These are phyloP conservation scores for Penicillium thymicola DNA, from an alignment of 2,329 filamentous ascomycete genomes.

Conservation along the genomic window DNA sequence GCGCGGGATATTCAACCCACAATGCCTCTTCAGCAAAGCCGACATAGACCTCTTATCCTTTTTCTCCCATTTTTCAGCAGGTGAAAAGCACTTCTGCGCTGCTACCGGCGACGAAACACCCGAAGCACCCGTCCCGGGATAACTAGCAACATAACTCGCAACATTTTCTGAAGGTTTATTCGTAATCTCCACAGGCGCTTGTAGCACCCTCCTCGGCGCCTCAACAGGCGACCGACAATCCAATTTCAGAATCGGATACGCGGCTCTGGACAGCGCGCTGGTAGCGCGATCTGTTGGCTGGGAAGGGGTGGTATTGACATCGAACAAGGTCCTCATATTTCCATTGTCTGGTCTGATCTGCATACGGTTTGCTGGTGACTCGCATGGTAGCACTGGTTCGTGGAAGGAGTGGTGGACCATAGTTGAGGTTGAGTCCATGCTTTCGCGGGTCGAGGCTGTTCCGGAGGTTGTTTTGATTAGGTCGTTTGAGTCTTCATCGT, in stretches of 20 bases:
- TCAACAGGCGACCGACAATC: constrained; percentile 14
- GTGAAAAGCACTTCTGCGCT: neutral
- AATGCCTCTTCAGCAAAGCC: constrained; percentile 12
- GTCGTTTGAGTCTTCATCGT: constrained; percentile 22
- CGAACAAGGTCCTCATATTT: constrained; percentile 16
- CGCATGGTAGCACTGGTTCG: constrained; percentile 8
- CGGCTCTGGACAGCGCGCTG: constrained; percentile 7
- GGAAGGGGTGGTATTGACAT: neutral
- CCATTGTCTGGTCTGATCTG: constrained; percentile 8
- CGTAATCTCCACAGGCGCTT: constrained; percentile 9
- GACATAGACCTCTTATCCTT: constrained; percentile 16
- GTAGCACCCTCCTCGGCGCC: constrained; percentile 8
- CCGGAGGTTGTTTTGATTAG: constrained; percentile 19
- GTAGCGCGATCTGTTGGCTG: neutral
- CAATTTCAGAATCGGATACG: constrained; percentile 20
- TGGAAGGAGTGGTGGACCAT: constrained; percentile 12
- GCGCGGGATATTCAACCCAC: constrained; percentile 12
- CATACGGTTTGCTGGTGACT: constrained; percentile 10
- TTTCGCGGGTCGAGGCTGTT: constrained; percentile 11
- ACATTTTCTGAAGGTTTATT: neutral
- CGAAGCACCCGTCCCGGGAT: neutral
- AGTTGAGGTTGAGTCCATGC: constrained; percentile 16
- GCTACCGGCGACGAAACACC: neutral
- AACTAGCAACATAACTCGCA: too few species aligned
- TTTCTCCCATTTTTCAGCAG: neutral